phyloP scores from a whole-genome alignment of 805 yeast species.

The Barnettozyma sucrosica region DNA sequence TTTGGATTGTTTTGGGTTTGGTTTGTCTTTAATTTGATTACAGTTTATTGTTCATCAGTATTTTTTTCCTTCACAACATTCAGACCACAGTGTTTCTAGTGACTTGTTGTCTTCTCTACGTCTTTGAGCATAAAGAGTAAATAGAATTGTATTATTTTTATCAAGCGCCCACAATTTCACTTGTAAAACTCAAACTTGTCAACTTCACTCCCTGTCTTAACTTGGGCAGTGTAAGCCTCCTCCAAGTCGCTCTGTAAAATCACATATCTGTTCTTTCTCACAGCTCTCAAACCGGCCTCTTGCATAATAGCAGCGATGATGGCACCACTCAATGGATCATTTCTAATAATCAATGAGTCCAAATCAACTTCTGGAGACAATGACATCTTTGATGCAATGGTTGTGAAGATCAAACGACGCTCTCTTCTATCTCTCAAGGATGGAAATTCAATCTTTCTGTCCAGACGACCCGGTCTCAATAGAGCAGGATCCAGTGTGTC shows the following conservation, averaged over 20 bases:
- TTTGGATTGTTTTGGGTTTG: neutral
- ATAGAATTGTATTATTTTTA: neutral
- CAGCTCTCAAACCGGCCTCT: slow-evolving; percentile 98
- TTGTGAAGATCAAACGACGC: slow-evolving; percentile 91
- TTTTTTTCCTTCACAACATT: too few relatives aligned
- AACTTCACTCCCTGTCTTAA: slow-evolving; percentile 89
- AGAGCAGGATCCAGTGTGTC: slow-evolving; percentile 98
- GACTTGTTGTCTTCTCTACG: too few relatives aligned
- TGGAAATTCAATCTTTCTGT: slow-evolving; percentile 97
- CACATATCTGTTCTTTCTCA: slow-evolving; percentile 95
- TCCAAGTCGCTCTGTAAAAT: slow-evolving; percentile 94
- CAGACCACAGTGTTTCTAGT: too few relatives aligned
- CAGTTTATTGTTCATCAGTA: too few relatives aligned
- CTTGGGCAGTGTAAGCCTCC: slow-evolving; percentile 96
- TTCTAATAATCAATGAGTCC: slow-evolving; percentile 89
- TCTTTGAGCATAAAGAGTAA: too few relatives aligned
- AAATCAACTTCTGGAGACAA: slow-evolving; percentile 96
- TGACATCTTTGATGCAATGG: slow-evolving; percentile 96
- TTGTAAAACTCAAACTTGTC: slow-evolving; percentile 98
- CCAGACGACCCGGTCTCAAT: slow-evolving; percentile 96
- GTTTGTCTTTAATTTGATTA: neutral
- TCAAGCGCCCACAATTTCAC: slow-evolving; percentile 27
- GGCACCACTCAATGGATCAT: slow-evolving; percentile 96
- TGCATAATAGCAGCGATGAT: slow-evolving; percentile 99
- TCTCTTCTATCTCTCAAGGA: slow-evolving; percentile 95